Evolutionary conservation across 2,329 filamentous ascomycete genomes (phyloP), one percentile per base, ranked within the genome.

Genomic region (Zymoseptoria passerinii): DNA sequence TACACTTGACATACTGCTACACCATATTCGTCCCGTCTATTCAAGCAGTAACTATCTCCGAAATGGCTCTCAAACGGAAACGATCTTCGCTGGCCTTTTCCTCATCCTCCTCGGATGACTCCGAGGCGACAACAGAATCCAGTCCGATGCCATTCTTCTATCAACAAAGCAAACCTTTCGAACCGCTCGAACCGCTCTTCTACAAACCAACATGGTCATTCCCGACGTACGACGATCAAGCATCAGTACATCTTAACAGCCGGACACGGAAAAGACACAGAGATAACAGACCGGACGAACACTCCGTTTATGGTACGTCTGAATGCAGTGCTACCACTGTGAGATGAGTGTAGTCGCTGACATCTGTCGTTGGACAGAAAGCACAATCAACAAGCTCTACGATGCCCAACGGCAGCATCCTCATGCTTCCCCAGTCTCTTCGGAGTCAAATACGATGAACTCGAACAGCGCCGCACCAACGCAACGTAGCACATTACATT

Each of bases 31-130:
- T n/a, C 35, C 35, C 13, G 35, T 23, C 2, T 23, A n/a, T 18
- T 20, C 49, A 18, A 23, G 23, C 50, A 29, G 40, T n/a, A 52
- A 16, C 28, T 18, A 50, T 49, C 16, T 28, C 23, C 49, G n/a
- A 58, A 66, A 84, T 84, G 81, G 74, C 75, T 20, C 73, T 80
- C 69, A 85, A 85, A 70, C 81, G 82, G 68, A 85, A 84, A 69
- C 80, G 81, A 50, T 81, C 80, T 35, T 63, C 65, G 50, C 60
- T 65, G 49, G 69, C 73, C 49, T 75, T 77, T 62, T 77, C 80
- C 16, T 75, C 78, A 18, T 67, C 76, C 28, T 57, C 59, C 8
- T 61, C 77, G 50, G 71, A 74, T 40, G 73, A 72, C 58, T 74
- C 71, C 69, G 70, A 71, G 58, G 65, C 68, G 57, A 68, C 67